Conservation (phyloP, 2,329 filamentous ascomycete species). For the Metarhizium album region DNA sequence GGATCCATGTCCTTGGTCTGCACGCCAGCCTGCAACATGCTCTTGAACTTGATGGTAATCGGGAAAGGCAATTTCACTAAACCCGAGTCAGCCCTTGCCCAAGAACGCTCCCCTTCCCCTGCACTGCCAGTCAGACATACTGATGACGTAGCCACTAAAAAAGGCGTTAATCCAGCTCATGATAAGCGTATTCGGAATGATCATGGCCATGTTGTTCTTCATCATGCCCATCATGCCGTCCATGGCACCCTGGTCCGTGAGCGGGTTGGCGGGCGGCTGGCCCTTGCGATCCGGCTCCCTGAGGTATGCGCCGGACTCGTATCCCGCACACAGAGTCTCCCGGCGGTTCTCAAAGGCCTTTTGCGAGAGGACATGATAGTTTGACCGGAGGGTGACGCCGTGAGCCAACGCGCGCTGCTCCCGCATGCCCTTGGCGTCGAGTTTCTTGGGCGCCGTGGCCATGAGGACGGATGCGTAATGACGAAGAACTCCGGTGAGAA, state of each 20-base stretch:
- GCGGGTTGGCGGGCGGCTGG: constrained; percentile 82
- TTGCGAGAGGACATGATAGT: constrained; percentile 69
- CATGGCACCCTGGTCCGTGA: constrained; percentile 93
- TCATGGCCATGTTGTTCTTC: constrained; percentile 99
- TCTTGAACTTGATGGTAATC: constrained; percentile 97
- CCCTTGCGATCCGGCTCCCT: constrained; percentile 81
- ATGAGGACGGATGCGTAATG: constrained; percentile 95
- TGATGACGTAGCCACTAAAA: constrained; percentile 95
- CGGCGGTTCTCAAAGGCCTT: constrained; percentile 71
- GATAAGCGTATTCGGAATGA: constrained; percentile 95
- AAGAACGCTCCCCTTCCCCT: neutral
- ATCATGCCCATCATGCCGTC: constrained; percentile 99
- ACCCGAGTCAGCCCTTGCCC: constrained; percentile 11
- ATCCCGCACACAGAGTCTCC: constrained; percentile 68
- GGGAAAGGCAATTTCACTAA: constrained; percentile 93
- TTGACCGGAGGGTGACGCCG: constrained; percentile 73
- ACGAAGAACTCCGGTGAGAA: constrained; percentile 87
- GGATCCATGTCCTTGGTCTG: constrained; percentile 94
- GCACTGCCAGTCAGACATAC: constrained; percentile 34
- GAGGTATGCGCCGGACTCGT: constrained; percentile 76
- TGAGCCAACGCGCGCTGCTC: constrained; percentile 80
- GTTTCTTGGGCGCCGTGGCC: constrained; percentile 71
- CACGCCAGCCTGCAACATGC: constrained; percentile 95
- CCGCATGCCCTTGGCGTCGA: constrained; percentile 62
- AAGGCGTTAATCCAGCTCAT: constrained; percentile 99